Evolutionary conservation across 2,329 filamentous ascomycete genomes (phyloP).

Genomic region (Aschersonia sp.): DNA sequence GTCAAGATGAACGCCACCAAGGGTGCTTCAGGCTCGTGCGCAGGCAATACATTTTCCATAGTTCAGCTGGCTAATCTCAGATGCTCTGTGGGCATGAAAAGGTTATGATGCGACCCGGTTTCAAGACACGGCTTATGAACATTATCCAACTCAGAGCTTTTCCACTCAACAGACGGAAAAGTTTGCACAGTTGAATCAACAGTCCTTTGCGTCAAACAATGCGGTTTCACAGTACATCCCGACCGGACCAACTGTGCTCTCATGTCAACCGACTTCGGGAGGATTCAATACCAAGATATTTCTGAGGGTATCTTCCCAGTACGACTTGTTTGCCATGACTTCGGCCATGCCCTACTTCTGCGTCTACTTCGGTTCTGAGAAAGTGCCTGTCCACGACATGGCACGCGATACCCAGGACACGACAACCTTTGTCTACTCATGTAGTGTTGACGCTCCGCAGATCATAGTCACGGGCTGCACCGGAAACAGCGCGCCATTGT

Average conservation of each 20-base stretch:
- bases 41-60: too few species aligned
- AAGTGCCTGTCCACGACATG: slow-evolving; percentile 45
- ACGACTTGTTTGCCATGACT: slow-evolving; percentile 50
- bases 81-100: slow-evolving; percentile 12
- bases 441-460: slow-evolving; percentile 58
- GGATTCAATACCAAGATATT: slow-evolving; percentile 54
- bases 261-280: slow-evolving; percentile 56
- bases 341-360: slow-evolving; percentile 42
- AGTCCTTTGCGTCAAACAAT: slow-evolving; percentile 45
- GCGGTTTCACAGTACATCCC: slow-evolving; percentile 53
- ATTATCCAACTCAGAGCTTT: slow-evolving; percentile 34
- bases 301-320: slow-evolving; percentile 60
- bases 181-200: slow-evolving; percentile 36
- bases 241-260: slow-evolving; percentile 45
- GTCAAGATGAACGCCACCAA: too few species aligned
- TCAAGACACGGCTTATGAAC: slow-evolving; percentile 40
- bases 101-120: slow-evolving; percentile 47
- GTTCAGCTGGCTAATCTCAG: neutral
- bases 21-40: too few species aligned
- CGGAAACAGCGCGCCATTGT: slow-evolving; percentile 37
- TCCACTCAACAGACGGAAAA: slow-evolving; percentile 33
- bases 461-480: slow-evolving; percentile 34
- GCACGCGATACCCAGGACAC: slow-evolving; percentile 43
- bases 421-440: slow-evolving; percentile 53
- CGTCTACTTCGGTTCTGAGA: slow-evolving; percentile 66